Base-by-base conservation (phyloP, 1,139 yeast genomes). In the Spencermartinsiella ligniputridi region DNA sequence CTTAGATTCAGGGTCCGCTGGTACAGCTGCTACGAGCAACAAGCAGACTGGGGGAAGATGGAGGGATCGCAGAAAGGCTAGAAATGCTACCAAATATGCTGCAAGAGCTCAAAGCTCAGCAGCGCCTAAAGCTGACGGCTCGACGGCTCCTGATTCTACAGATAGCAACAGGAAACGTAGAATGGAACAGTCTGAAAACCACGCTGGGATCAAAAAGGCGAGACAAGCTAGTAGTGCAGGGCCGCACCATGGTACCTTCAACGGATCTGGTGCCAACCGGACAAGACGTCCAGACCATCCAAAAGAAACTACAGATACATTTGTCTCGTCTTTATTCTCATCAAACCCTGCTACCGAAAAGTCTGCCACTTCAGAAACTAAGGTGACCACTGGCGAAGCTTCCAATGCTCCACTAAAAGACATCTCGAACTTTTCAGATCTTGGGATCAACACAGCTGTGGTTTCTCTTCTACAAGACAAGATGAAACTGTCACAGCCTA, bases 331-430 rank as follows among this genome's bases (percentile, higher is more conserved):
- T 1, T 70, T 90, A 42, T 90, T 90, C 70, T 84, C 96, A 0
- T 79, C 94, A 1, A 85, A 81, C 52, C 69, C 68, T 4, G 27
- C 20, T 11, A 20, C 32, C 11, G 52, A 46, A 6, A 11, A 9
- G 5, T 11, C n/a, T 6, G 49, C 44, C 55, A 61, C 42, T 57
- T 63, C 21, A 18, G 62, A 62, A 12, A 56, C 63, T 6, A 57
- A 54, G 9, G 69, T 64, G 16, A 61, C 53, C n/a, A 55, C 55
- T 2, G 62, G 66, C 1, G 69, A 67, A 6, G 87, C 96, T 0
- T 87, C 97, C 0, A 90, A 92, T 67, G 97, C 97, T 0, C 95
- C 95, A 0, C 63, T 84, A 27, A 71, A 70, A 18, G 94, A 83
- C 57, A 73, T 83, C 2, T 75, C 83, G 1, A 70, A 82, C 1